phyloP scores from a whole-genome alignment of 108 stramenopile genomes.

The Schizochytrium sp. region DNA sequence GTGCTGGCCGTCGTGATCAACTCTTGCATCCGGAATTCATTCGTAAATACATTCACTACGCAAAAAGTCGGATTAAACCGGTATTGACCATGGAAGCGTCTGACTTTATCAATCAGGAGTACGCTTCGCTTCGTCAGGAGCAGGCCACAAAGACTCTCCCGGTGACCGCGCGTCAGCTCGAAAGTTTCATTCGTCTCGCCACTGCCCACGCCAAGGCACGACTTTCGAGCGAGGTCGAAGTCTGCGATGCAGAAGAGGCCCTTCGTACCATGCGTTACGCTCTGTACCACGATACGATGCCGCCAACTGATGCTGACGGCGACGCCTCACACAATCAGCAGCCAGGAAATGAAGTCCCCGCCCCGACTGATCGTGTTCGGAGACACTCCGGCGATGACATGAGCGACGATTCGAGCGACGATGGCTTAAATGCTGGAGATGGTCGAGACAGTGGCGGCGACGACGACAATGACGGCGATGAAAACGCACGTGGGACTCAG shows the following conservation, averaged over 20 bases:
- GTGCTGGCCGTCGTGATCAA: constrained; percentile 34
- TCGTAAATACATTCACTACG: constrained; percentile 92
- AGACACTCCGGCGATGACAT: neutral
- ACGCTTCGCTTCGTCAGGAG: constrained; percentile 85
- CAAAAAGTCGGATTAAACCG: constrained; percentile 79
- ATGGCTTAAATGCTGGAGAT: too few species aligned
- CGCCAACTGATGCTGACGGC: neutral
- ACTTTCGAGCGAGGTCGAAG: constrained; percentile 7
- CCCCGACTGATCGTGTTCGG: neutral
- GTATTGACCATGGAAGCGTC: constrained; percentile 79
- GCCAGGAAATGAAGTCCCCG: neutral
- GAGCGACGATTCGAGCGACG: too few species aligned
- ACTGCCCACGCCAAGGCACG: constrained; percentile 91
- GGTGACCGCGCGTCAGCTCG: constrained; percentile 91
- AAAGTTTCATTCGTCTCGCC: constrained; percentile 93
- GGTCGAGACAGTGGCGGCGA: too few species aligned
- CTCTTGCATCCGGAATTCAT: constrained; percentile 84
- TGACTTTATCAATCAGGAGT: constrained; percentile 84
- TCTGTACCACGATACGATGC: neutral
- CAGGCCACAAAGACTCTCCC: constrained; percentile 58
- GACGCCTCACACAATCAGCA: neutral
- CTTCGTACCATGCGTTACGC: neutral
- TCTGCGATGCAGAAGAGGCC: neutral
- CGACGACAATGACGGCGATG: too few species aligned
- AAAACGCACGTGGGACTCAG: neutral